Evolutionary conservation across 73 alveolate genomes (phyloP).

Genomic region (Stentor coeruleus): DNA sequence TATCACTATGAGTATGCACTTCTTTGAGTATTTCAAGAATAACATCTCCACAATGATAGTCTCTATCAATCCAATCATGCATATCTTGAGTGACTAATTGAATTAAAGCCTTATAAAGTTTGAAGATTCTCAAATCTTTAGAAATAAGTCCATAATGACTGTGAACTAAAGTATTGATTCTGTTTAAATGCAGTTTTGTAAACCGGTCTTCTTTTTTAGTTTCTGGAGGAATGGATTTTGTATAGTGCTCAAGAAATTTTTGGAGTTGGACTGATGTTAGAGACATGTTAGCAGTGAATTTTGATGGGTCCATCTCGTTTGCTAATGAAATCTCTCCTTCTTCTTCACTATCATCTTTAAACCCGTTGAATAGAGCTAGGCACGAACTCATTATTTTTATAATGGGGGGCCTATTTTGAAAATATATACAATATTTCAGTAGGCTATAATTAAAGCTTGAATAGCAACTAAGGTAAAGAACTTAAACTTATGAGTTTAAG

Average conservation of each 20-base stretch:
- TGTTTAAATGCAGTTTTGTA: background rate
- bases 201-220: background rate
- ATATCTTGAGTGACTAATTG: background rate
- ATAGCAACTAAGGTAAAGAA: too few species aligned
- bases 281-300: background rate
- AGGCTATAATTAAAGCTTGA: background rate
- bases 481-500: too few species aligned
- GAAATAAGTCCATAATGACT: background rate
- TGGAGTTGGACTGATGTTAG: background rate
- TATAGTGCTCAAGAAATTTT: background rate
- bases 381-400: background rate
- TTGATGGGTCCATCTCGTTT: background rate
- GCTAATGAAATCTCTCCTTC: background rate
- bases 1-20: background rate
- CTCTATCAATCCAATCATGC: constrained; percentile 5
- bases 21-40: background rate
- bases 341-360: background rate
- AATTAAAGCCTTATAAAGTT: background rate
- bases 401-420: background rate
- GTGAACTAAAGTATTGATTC: background rate
- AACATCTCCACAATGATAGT: constrained; percentile 8
- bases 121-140: background rate
- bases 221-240: too few species aligned
- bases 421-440: background rate
- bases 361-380: too few species aligned